Conservation (phyloP, 306 rosid species). For the Benincasa hispida region DNA sequence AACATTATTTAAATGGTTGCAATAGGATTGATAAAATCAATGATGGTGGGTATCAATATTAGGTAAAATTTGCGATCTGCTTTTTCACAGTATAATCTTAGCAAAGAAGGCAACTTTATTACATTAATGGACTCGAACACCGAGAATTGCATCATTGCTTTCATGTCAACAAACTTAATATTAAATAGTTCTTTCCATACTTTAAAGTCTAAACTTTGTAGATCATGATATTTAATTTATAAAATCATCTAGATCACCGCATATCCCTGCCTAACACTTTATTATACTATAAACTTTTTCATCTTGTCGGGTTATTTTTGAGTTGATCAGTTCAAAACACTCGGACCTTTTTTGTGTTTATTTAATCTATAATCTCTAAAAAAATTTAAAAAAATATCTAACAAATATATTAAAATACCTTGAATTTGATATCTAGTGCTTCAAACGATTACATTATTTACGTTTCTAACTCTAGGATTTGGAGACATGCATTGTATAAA, state of each 20-base stretch:
- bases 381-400: no score
- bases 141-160: neutral
- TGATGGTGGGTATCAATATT: neutral
- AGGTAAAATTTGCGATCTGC: neutral
- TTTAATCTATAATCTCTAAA: no score
- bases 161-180: neutral
- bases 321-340: neutral
- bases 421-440: no score
- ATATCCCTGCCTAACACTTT: neutral
- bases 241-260: neutral
- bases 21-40: neutral
- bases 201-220: neutral
- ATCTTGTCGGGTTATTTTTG: neutral
- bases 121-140: neutral
- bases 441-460: no score
- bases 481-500: no score
- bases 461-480: no score
- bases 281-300: neutral
- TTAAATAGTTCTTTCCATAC: neutral
- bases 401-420: no score
- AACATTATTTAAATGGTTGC: neutral
- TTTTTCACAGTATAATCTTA: neutral
- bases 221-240: neutral
- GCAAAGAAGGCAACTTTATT: neutral
- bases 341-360: no score